A percentile compares a stretch with the other conserved stretches of the same genome.
Evolutionary conservation across 352 stramenopile species (phyloP).

Genomic region (Globisporangium mamillatum): DNA sequence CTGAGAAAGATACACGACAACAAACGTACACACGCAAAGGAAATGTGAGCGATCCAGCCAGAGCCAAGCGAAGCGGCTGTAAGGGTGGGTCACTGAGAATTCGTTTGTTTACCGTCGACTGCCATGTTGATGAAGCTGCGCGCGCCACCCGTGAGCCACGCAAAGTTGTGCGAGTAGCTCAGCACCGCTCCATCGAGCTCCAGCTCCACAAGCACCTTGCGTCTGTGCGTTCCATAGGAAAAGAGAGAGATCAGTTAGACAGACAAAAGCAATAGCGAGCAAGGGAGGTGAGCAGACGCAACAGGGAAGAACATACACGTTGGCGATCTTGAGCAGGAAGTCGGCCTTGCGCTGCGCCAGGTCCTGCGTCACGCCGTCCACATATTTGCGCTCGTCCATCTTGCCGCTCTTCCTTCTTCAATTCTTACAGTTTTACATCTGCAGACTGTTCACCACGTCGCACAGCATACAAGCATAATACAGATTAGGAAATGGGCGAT

Average conservation of each 20-base stretch:
- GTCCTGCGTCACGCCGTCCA: constrained; percentile 52
- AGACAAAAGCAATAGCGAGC: neutral
- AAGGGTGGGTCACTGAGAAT: neutral
- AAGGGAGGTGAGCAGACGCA: neutral
- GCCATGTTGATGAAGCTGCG: constrained; percentile 71
- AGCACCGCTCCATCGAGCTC: constrained; percentile 47
- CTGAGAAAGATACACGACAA: constrained; percentile 16
- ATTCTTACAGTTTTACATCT: neutral
- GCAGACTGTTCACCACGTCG: too few species aligned
- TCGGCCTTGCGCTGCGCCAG: constrained; percentile 36
- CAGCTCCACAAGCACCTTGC: constrained; percentile 39
- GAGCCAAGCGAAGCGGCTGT: neutral
- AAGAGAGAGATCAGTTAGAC: neutral
- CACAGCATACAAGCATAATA: too few species aligned
- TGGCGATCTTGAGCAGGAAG: constrained; percentile 43
- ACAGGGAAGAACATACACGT: constrained; percentile 34
- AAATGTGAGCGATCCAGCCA: neutral
- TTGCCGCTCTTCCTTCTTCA: too few species aligned
- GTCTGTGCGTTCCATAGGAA: constrained; percentile 23
- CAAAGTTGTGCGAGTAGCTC: constrained; percentile 61
- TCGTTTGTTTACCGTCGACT: constrained; percentile 28
- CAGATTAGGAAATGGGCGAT: too few species aligned
- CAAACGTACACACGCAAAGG: neutral
- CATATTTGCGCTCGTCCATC: constrained; percentile 63
- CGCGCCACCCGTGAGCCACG: constrained; percentile 59